Evolutionary conservation across 2,329 filamentous ascomycete genomes (phyloP).

Genomic region (Helicocarpus griseus): DNA sequence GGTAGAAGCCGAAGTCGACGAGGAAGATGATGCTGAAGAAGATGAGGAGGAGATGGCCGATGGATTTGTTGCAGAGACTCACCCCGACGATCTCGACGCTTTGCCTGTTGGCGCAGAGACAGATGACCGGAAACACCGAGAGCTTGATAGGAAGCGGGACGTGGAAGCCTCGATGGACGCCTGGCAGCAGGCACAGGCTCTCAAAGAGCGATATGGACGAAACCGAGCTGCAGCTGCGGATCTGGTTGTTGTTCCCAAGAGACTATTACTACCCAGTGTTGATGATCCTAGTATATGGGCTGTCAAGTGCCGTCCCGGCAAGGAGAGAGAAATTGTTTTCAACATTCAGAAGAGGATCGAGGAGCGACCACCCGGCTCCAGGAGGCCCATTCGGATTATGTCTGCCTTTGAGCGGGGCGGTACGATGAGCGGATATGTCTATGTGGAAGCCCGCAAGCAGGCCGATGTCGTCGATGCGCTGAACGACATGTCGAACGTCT

Average conservation of each 20-base stretch:
- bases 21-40: slow-evolving; percentile 75
- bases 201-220: slow-evolving; percentile 81
- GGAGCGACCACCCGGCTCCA: slow-evolving; percentile 61
- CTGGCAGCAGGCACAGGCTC: slow-evolving; percentile 79
- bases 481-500: slow-evolving; percentile 79
- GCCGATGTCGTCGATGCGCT: slow-evolving; percentile 76
- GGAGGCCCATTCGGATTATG: slow-evolving; percentile 73
- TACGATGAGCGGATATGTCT: slow-evolving; percentile 88
- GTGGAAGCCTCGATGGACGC: slow-evolving; percentile 81
- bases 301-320: slow-evolving; percentile 85
- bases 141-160: slow-evolving; percentile 86
- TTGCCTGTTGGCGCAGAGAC: slow-evolving; percentile 62
- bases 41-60: slow-evolving; percentile 83
- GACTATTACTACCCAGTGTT: slow-evolving; percentile 79
- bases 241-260: slow-evolving; percentile 70
- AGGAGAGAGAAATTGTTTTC: slow-evolving; percentile 85
- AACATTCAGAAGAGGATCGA: slow-evolving; percentile 81
- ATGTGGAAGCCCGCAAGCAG: slow-evolving; percentile 82
- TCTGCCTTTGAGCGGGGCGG: slow-evolving; percentile 84
- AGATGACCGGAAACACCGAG: slow-evolving; percentile 86
- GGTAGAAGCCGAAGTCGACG: slow-evolving; percentile 96
- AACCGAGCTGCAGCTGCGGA: slow-evolving; percentile 59
- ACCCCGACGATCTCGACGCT: slow-evolving; percentile 81
- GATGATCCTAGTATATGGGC: slow-evolving; percentile 96
- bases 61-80: slow-evolving; percentile 78